Conservation (phyloP, 78 protist genomes). For the Chrysochromulina tobinii region DNA sequence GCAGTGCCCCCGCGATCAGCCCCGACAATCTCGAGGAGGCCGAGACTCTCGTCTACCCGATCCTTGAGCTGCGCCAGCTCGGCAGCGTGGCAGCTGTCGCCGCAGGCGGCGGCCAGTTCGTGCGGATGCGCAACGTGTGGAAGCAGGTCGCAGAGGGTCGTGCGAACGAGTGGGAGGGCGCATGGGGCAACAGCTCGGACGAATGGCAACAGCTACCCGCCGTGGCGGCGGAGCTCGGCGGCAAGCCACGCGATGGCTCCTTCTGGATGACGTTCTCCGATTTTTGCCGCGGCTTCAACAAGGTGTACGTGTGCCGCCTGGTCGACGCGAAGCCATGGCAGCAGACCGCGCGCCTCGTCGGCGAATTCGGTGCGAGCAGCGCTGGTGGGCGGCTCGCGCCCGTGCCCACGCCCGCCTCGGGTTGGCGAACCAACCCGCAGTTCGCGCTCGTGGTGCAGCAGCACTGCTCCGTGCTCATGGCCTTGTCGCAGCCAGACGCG, state of each 20-base stretch:
- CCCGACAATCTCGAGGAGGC: neutral
- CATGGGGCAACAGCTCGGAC: neutral
- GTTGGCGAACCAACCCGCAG: neutral
- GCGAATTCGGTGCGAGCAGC: too few species aligned
- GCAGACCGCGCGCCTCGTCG: too few species aligned
- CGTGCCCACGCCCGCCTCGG: neutral
- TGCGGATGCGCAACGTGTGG: neutral
- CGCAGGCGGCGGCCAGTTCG: neutral
- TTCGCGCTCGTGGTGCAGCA: neutral
- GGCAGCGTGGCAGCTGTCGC: too few species aligned
- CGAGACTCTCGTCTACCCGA: neutral
- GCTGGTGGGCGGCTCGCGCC: too few species aligned
- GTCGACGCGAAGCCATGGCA: too few species aligned
- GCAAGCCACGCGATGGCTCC: neutral
- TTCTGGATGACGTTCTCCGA: slow-evolving; percentile 15
- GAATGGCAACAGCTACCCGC: neutral
- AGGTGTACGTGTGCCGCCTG: neutral
- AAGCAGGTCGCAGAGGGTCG: neutral
- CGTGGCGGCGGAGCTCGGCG: neutral
- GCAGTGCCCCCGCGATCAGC: neutral
- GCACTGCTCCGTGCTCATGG: neutral
- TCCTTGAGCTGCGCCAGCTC: neutral
- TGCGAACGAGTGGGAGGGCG: neutral
- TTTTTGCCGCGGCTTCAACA: neutral
- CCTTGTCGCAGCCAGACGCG: neutral